Conservation (phyloP, 2,329 filamentous ascomycete species). For the Esteya vermicola region DNA sequence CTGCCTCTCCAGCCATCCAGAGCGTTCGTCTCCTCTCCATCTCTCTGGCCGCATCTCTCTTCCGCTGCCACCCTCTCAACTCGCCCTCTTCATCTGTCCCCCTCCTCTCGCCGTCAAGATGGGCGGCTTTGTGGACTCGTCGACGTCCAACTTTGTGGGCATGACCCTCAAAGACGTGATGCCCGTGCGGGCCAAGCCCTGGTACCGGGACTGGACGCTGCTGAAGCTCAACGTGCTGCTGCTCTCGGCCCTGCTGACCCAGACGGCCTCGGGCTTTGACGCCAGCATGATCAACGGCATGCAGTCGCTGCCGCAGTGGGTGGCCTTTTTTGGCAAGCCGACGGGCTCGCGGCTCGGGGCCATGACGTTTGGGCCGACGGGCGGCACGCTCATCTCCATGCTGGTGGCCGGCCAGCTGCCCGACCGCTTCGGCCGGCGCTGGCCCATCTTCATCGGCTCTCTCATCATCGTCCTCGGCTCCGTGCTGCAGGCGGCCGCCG, state of each 20-base stretch:
- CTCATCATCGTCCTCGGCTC: constrained; percentile 61
- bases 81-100: too few relatives aligned
- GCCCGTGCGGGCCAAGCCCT: constrained; percentile 3
- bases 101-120: too few relatives aligned
- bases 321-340: background rate
- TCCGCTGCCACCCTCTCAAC: too few relatives aligned
- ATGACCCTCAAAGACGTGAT: background rate
- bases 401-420: constrained; percentile 14
- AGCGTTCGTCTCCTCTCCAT: too few relatives aligned
- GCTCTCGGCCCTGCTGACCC: constrained; percentile 17
- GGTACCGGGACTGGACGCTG: constrained; percentile 12
- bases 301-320: constrained; percentile 13
- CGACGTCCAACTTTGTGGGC: background rate
- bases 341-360: background rate
- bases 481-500: constrained; percentile 56
- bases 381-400: constrained; percentile 5
- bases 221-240: constrained; percentile 18
- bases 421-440: constrained; percentile 52
- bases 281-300: constrained; percentile 19
- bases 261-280: constrained; percentile 19
- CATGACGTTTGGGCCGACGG: background rate
- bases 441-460: constrained; percentile 59
- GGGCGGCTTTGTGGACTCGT: too few relatives aligned
- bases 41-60: too few relatives aligned
- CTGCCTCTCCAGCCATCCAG: too few relatives aligned